Conservation (phyloP, 2,329 filamentous ascomycete species). For the Arthrobotrys pseudoclavata region DNA sequence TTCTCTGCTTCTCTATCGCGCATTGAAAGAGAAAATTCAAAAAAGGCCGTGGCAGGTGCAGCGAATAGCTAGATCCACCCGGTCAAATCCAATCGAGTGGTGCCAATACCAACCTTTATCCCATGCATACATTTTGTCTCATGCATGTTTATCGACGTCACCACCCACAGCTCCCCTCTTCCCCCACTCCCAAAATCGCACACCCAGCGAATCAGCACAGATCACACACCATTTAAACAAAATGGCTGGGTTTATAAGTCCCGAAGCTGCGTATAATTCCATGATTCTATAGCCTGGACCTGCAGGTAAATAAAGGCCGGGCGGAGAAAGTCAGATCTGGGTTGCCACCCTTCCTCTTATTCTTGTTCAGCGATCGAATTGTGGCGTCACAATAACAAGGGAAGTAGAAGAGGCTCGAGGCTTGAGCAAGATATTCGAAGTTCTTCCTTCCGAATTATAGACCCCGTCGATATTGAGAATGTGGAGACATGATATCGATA, state of each 20-base stretch:
- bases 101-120: conserved; percentile 27
- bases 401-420: conserved; percentile 18
- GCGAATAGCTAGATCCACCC: conserved; percentile 7
- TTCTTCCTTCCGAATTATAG: conserved; percentile 30
- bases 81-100: conserved; percentile 35
- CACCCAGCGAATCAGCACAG: conserved; percentile 41
- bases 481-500: conserved; percentile 47
- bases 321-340: conserved; percentile 27
- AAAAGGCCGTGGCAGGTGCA: conserved; percentile 37
- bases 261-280: conserved; percentile 15
- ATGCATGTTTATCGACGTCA: conserved; percentile 56
- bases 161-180: conserved; percentile 35
- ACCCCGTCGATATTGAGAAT: conserved; percentile 7
- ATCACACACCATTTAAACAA: conserved; percentile 42
- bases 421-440: conserved; percentile 6
- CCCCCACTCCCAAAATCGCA: conserved; percentile 23
- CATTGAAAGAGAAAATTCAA: conserved; percentile 12
- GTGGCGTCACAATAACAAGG: conserved; percentile 51
- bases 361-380: conserved; percentile 56
- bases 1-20: not conserved
- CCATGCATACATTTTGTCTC: conserved; percentile 22
- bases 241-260: conserved; percentile 20
- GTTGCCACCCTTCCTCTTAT: conserved; percentile 29
- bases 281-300: conserved; percentile 38
- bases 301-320: conserved; percentile 29